Base-by-base conservation (phyloP, 2,329 filamentous ascomycete genomes). In the Colletotrichum tanaceti region DNA sequence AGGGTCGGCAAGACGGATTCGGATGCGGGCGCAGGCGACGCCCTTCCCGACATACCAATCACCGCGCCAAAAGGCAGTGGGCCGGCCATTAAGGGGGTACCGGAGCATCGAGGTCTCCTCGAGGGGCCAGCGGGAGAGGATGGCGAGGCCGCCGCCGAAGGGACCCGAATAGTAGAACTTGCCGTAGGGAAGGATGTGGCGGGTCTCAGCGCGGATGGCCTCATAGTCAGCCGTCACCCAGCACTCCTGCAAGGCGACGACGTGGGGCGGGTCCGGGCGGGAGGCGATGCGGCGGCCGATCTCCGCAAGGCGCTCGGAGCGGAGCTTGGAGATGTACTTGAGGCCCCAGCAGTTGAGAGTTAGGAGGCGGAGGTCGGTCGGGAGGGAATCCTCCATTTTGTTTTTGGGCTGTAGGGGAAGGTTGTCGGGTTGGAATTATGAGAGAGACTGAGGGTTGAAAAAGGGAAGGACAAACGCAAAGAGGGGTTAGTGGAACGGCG, bases 11-110 rank as follows among this genome's bases (percentile, higher is more conserved):
- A 66, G 22, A 47, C 28, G 52, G 54, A 47, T n/a, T 54, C 61
- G 55, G 73, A 98, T 91, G 71, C 87, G 87, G 2, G 95, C 95
- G 75, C 88, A 91, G 7, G 95, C 96, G 49, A 98, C 90, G 18
- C 96, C 96, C 78, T 98, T 98, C 0, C 96, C 96, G 11, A 98
- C 94, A 76, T 90, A 98, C 93, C 95, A 98, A 79, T 98, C 95
- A 13, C 96, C 96, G 69, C 95, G 86, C 81, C 91, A 98, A 80
- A 98, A 97, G 5, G 95, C 95, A 11, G 94, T 95, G 6, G 96
- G 96, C 20, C 95, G 88, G 20, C 96, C 96, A 78, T 97, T 98
- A 61, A 99, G 86, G n/a, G 93, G 89, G 77, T 98, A 99, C 4
- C 85, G 86, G 73, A 89, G 86, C 93, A 98, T 97, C 75, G 86